Conservation (phyloP, 1,139 yeast species). For the Scheffersomyces insectosa region DNA sequence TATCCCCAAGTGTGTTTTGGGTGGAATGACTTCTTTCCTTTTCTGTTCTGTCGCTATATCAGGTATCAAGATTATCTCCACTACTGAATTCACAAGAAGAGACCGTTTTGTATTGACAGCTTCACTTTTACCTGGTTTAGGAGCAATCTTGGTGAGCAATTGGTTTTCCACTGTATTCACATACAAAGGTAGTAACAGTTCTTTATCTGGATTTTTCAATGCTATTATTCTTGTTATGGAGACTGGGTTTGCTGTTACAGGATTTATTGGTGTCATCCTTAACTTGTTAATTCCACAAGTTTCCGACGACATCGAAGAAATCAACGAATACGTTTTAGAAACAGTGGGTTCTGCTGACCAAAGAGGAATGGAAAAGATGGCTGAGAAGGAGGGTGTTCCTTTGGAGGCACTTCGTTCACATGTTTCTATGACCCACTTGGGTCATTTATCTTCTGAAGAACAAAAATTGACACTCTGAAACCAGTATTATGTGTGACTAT, state of each 20-base stretch:
- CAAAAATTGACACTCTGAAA: too few species aligned
- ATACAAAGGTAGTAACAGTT: conserved; percentile 64
- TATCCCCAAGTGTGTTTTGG: conserved; percentile 81
- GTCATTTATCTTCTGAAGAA: conserved; percentile 8
- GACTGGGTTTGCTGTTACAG: conserved; percentile 84
- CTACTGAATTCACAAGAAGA: conserved; percentile 78
- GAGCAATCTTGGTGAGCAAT: conserved; percentile 68
- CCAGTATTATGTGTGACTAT: too few species aligned
- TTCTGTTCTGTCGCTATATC: conserved; percentile 89
- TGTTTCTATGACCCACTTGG: conserved; percentile 8
- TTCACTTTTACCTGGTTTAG: conserved; percentile 74
- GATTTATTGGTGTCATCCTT: conserved; percentile 70
- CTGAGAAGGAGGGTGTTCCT: conserved; percentile 35
- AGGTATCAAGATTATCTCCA: conserved; percentile 77
- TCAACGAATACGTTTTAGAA: conserved; percentile 47
- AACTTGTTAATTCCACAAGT: conserved; percentile 76
- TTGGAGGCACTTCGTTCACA: conserved; percentile 26
- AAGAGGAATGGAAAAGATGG: conserved; percentile 37
- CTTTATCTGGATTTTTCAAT: conserved; percentile 69
- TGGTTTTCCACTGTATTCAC: conserved; percentile 82
- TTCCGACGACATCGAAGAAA: conserved; percentile 58
- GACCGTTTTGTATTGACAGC: conserved; percentile 84
- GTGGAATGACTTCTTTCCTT: conserved; percentile 90
- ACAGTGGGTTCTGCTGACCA: conserved; percentile 50
- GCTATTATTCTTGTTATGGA: conserved; percentile 85